Evolutionary conservation across 1,284 basidiomycete species (phyloP).

Genomic region (Apiotrichum porosum): DNA sequence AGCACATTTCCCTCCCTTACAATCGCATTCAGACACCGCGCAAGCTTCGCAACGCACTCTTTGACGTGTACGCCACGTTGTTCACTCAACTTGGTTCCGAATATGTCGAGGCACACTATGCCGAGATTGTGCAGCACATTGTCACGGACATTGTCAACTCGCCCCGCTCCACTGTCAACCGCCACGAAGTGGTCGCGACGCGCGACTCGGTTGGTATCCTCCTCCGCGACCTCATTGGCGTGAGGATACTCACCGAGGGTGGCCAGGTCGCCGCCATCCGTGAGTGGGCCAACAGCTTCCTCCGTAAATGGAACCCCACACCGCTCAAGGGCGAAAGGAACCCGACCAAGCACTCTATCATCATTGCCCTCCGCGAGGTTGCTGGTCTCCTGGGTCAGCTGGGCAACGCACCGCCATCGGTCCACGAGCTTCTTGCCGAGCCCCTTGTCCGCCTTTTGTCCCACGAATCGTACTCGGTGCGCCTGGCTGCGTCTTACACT

Average conservation of each 20-base stretch:
- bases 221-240: conserved; percentile 78
- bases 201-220: conserved; percentile 71
- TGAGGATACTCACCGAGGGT: conserved; percentile 83
- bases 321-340: conserved; percentile 79
- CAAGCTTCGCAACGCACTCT: conserved; percentile 73
- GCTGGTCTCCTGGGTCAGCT: conserved; percentile 81
- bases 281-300: conserved; percentile 71
- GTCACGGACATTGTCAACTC: conserved; percentile 66
- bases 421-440: conserved; percentile 83
- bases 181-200: conserved; percentile 70
- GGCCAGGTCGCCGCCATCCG: conserved; percentile 88
- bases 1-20: conserved; percentile 69
- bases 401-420: conserved; percentile 82
- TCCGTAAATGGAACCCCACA: conserved; percentile 81
- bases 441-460: conserved; percentile 77
- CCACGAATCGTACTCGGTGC: conserved; percentile 81
- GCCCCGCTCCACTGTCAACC: conserved; percentile 55
- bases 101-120: conserved; percentile 82
- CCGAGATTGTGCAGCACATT: conserved; percentile 71
- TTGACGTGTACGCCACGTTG: conserved; percentile 81
- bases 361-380: conserved; percentile 75
- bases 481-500: conserved; percentile 79
- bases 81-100: conserved; percentile 67
- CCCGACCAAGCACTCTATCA: conserved; percentile 66
- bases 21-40: conserved; percentile 66